phyloP scores from a whole-genome alignment of 2,329 filamentous ascomycete genomes.

The Nemania bipapillata region DNA sequence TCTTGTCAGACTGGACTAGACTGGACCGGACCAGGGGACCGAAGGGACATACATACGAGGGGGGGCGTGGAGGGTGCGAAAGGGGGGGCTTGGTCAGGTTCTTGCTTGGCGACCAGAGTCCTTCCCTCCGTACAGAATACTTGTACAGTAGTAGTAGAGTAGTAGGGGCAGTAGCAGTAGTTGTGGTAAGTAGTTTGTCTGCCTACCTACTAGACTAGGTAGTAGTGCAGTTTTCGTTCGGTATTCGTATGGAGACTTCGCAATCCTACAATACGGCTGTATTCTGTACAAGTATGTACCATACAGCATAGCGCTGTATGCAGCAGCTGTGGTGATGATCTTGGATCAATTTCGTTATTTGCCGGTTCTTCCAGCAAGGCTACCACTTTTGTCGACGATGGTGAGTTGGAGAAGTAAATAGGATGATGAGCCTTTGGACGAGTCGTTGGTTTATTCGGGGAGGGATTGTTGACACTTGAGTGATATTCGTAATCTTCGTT shows the following conservation, averaged over 20 bases:
- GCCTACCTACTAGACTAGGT: neutral
- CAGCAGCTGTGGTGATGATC: no score
- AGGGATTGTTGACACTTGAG: conserved; percentile 1
- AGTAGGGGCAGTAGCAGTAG: no score
- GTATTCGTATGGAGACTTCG: no score
- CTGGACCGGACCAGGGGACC: conserved; percentile 21
- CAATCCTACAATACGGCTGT: no score
- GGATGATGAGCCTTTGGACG: neutral
- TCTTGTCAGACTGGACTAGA: conserved; percentile 23
- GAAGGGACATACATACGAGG: conserved; percentile 30
- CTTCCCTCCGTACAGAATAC: conserved; percentile 22
- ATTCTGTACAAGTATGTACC: no score
- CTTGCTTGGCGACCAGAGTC: conserved; percentile 35
- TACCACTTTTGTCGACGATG: neutral
- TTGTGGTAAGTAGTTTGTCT: no score
- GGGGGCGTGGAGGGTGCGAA: conserved; percentile 23
- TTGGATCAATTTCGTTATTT: no score
- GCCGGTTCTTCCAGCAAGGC: neutral
- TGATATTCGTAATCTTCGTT: neutral
- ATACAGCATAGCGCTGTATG: no score
- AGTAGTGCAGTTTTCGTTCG: no score
- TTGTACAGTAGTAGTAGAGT: neutral
- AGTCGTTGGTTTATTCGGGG: conserved; percentile 1
- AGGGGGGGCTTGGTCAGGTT: conserved; percentile 33
- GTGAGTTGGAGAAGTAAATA: neutral